A percentile compares a stretch with the other conserved stretches of the same genome.
Evolutionary conservation across 495 filamentous ascomycete genomes (phyloP).

Genomic region (Hyaloscypha variabilis): DNA sequence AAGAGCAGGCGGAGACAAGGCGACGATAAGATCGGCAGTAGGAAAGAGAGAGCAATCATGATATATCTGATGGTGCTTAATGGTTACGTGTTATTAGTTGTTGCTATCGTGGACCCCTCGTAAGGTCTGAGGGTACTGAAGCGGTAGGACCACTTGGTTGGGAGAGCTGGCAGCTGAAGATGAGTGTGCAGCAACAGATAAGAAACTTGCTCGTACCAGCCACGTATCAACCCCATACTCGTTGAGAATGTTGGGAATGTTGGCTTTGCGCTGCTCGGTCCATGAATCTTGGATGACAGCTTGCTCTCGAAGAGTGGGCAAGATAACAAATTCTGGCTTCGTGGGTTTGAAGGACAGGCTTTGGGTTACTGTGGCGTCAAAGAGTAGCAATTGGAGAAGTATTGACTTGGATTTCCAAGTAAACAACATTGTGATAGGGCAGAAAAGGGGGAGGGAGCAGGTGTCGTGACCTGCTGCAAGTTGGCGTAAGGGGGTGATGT

Average conservation of each 20-base stretch:
- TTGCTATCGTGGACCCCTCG: background rate
- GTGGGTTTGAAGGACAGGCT: background rate
- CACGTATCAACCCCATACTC: conserved; percentile 50
- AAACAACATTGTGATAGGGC: background rate
- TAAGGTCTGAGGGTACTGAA: background rate
- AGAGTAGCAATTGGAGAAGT: background rate
- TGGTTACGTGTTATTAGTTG: background rate
- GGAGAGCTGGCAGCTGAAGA: background rate
- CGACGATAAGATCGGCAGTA: no score
- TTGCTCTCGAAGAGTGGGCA: conserved; percentile 46
- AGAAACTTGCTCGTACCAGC: conserved; percentile 43
- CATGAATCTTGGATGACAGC: conserved; percentile 43
- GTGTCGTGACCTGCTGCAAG: background rate
- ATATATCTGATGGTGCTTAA: no score
- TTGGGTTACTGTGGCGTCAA: background rate
- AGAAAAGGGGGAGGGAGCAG: background rate
- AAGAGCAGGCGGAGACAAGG: no score
- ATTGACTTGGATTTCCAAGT: background rate
- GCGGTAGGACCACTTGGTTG: background rate
- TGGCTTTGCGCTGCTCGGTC: conserved; percentile 40
- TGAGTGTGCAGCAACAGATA: background rate
- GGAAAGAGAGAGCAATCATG: no score
- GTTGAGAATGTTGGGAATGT: conserved; percentile 41
- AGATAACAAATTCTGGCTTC: conserved; percentile 36
- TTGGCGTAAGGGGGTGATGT: background rate